Conservation (phyloP, 1,139 yeast genomes). For the Nadsonia starkeyi-henricii region DNA sequence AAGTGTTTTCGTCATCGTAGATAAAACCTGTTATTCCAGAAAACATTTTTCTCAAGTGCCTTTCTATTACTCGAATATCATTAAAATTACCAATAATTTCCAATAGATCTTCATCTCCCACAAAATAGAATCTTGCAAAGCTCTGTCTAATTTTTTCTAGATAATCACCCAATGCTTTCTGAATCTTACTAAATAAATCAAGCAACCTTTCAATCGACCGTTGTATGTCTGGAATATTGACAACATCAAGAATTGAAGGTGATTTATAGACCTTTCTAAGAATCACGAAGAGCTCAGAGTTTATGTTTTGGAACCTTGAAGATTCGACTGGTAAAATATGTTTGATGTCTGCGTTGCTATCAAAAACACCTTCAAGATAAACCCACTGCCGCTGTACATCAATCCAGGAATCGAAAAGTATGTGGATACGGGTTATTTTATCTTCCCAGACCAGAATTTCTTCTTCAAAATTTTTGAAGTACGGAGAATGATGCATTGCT, state of each 20-base stretch:
- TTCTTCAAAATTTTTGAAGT: conserved; percentile 47
- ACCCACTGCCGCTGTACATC: conserved; percentile 88
- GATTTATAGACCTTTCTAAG: conserved; percentile 39
- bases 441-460: conserved; percentile 43
- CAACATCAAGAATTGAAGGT: conserved; percentile 43
- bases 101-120: conserved; percentile 82
- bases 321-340: conserved; percentile 57
- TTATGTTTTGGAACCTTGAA: conserved; percentile 48
- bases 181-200: conserved; percentile 44
- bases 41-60: conserved; percentile 61
- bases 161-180: conserved; percentile 60
- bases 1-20: conserved; percentile 26
- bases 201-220: conserved; percentile 36
- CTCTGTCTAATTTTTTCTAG: conserved; percentile 64
- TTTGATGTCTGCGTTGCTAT: conserved; percentile 42
- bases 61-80: conserved; percentile 37
- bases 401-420: conserved; percentile 56
- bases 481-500: conserved; percentile 64
- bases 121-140: conserved; percentile 74
- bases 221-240: conserved; percentile 39
- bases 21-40: conserved; percentile 42
- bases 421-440: conserved; percentile 37
- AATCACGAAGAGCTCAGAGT: conserved; percentile 44
- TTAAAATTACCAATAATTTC: conserved; percentile 63
- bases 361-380: conserved; percentile 69